phyloP scores from a whole-genome alignment of 2,329 filamentous ascomycete species.

The Claviceps digitariae region DNA sequence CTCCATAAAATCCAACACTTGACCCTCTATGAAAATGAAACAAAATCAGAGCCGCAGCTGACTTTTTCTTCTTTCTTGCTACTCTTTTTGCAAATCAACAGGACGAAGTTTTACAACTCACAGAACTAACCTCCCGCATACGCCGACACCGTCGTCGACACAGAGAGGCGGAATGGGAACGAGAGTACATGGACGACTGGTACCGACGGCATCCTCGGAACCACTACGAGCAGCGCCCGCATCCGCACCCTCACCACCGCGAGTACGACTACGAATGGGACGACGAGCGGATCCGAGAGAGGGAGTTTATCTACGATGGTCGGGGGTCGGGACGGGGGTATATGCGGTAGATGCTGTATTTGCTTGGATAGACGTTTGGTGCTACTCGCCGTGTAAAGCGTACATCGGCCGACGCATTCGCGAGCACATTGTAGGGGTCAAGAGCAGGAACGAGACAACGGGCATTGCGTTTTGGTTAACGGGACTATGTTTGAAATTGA shows the following conservation, averaged over 20 bases:
- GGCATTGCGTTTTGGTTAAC: too few species aligned
- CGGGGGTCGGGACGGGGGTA: slow-evolving; percentile 16
- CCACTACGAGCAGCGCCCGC: slow-evolving; percentile 15
- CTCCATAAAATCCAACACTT: too few species aligned
- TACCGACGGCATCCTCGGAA: slow-evolving; percentile 28
- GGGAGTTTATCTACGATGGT: slow-evolving; percentile 52
- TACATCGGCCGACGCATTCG: too few species aligned
- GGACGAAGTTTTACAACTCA: slow-evolving; percentile 78
- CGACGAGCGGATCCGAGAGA: slow-evolving; percentile 53
- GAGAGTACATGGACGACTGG: slow-evolving; percentile 38
- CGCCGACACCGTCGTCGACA: slow-evolving; percentile 46
- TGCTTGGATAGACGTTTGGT: not conserved
- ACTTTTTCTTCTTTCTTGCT: not conserved
- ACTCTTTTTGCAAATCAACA: slow-evolving; percentile 21
- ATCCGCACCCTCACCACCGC: slow-evolving; percentile 9
- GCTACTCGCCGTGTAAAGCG: too few species aligned
- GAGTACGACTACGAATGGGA: slow-evolving; percentile 28
- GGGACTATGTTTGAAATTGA: too few species aligned
- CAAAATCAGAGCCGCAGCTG: not conserved
- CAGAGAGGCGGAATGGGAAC: slow-evolving; percentile 45
- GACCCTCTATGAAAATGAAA: not conserved
- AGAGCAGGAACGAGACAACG: too few species aligned
- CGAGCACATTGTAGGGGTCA: too few species aligned
- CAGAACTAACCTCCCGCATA: slow-evolving; percentile 72
- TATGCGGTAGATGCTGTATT: slow-evolving; percentile 9